Evolutionary conservation across 257 asterid species (phyloP).

Genomic region (Solanum virginianum): DNA sequence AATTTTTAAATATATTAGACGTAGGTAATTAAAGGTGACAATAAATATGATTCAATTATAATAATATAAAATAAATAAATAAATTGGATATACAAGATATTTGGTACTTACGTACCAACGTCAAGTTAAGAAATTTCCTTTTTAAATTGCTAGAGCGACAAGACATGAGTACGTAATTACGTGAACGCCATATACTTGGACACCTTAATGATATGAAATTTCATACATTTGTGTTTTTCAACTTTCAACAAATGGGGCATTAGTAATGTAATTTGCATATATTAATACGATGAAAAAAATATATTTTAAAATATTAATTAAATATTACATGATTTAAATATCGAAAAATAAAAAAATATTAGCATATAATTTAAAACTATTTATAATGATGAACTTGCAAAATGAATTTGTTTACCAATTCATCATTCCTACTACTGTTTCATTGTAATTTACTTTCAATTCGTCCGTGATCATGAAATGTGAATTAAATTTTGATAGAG

Average conservation of each 20-base stretch:
- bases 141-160: not conserved
- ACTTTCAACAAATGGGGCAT: not conserved
- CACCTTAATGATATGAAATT: not conserved
- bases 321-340: not conserved
- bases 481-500: not conserved
- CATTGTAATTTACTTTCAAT: not conserved
- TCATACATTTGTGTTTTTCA: not conserved
- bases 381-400: not conserved
- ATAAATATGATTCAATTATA: not conserved
- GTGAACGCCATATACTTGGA: not conserved
- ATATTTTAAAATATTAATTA: not conserved
- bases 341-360: not conserved
- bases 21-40: not conserved
- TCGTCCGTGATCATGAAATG: not conserved
- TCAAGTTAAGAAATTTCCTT: not conserved
- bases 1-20: not conserved
- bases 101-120: not conserved
- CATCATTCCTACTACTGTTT: not conserved
- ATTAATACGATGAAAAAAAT: too few relatives aligned
- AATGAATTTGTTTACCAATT: not conserved
- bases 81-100: not conserved
- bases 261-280: not conserved
- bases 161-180: not conserved
- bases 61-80: not conserved
- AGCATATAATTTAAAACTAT: not conserved